Base-by-base conservation (phyloP, 257 asterid genomes). In the Solanum okadae region DNA sequence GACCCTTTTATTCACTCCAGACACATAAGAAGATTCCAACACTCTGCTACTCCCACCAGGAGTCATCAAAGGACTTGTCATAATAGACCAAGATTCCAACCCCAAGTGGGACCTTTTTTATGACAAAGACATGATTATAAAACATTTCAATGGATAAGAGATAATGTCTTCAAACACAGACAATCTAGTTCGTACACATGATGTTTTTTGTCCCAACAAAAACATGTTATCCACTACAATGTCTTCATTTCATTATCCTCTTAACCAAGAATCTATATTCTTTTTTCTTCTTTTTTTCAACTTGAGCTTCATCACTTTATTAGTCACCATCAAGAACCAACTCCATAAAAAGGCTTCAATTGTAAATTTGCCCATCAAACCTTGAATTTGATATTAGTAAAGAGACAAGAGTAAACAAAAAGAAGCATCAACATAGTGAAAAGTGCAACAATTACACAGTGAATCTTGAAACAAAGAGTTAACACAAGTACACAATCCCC, bases 401-500 rank as follows among this genome's bases (percentile, higher is more conserved):
- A 75, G 68, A 29, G 75, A 29, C 71, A 20, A 63, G 71, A 63
- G 31, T 46, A n/a, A 22, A 33, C 86, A 38, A 29, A 23, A n/a
- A 23, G 73, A 77, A 5, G 68, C 52, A 77, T 35, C 37, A 5
- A 68, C 79, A 68, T 34, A 87, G 29, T 29, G 86, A 81, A 70
- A 34, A 20, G 35, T 75, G 8, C 78, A 68, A 44, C 35, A 38
- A 27, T 46, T 35, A 46, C 49, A 72, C 82, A 27, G 76, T 88
- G 59, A 72, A 83, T 82, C 85, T 86, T 34, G 84, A 56, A 79
- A 87, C 63, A 89, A 85, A 46, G 75, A 38, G 71, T 18, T 61
- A 10, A 87, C 89, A 79, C 83, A 87, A 90, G 87, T 87, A 86
- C n/a, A 59, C 59, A 46, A 61, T 86, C 35, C 87, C 90, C 49